Conservation (phyloP, 768 basidiomycete species). For the Tylopilus subfusipes region DNA sequence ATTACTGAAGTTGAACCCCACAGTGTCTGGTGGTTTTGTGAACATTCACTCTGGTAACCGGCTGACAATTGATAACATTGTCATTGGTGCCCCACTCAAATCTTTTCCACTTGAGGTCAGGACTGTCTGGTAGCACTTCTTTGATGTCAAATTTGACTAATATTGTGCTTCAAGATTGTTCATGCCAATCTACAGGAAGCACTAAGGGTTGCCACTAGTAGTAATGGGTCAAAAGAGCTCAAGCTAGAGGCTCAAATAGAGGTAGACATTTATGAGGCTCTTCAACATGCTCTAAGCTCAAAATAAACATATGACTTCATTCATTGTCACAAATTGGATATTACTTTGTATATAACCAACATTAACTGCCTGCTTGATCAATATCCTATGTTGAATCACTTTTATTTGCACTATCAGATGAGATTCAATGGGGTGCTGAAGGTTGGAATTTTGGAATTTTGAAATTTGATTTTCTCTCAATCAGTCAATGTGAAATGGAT, state of each 20-base stretch:
- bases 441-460: no score
- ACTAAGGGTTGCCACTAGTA: slow-evolving; percentile 72
- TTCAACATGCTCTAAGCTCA: slow-evolving; percentile 76
- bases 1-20: slow-evolving; percentile 5
- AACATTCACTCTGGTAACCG: slow-evolving; percentile 97
- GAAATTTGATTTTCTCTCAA: no score
- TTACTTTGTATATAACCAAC: no score
- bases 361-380: no score
- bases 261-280: slow-evolving; percentile 93
- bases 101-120: slow-evolving; percentile 87
- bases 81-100: slow-evolving; percentile 92
- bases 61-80: slow-evolving; percentile 93
- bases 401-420: no score
- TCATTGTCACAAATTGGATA: no score
- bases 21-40: slow-evolving; percentile 95
- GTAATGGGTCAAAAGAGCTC: slow-evolving; percentile 86
- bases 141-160: slow-evolving; percentile 1
- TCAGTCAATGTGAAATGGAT: no score
- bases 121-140: slow-evolving; percentile 45
- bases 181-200: slow-evolving; percentile 89
- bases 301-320: slow-evolving; percentile 41
- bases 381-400: no score
- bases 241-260: slow-evolving; percentile 93
- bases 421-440: no score
- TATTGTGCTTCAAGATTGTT: slow-evolving; percentile 70